Base-by-base conservation (phyloP, 2,329 filamentous ascomycete species). In the Cyphellophora europaea region DNA sequence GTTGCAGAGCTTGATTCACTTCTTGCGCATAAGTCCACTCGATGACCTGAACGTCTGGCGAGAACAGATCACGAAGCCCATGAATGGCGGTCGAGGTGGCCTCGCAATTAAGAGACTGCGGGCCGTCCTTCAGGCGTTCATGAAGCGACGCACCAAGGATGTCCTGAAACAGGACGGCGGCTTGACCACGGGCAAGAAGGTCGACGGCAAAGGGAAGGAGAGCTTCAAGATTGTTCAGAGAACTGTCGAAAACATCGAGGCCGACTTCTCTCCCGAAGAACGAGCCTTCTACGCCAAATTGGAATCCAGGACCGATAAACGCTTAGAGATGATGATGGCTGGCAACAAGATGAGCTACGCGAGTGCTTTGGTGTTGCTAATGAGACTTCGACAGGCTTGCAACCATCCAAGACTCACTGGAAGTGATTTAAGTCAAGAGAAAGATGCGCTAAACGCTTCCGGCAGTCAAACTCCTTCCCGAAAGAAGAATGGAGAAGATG, bases 131-230 rank as follows among this genome's bases (percentile, higher is more conserved):
- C 81, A 83, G 36, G 89, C 87, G 36, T 94, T 94, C 63, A 98
- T 98, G 91, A 94, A 96, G 65, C 79, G 91, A n/a, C 78, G 91
- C 27, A 96, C 88, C 6, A 98, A 98, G 60, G 87, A 94, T 14
- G 85, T 98, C n/a, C 65, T 98, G 41, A 94, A 91, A 60, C 72
- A 86, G 49, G 85, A 85, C 8, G 84, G 85, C 8, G 85, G 84
- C 1, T 65, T 93, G 12, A 82, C 83, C 41, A 79, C 82, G 16
- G 83, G 83, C 23, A 78, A 81, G 37, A 58, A 49, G 0, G 59
- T 60, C 4, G 25, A 15, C 5, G 66, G 72, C 32, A 66, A 69
- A 4, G 75, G 72, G 11, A 63, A 65, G 32, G 72, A 72, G 1
- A 73, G 75, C 1, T 95, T 98, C 66, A 85, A 87, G 56, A 89